Conservation (phyloP, 2,329 filamentous ascomycete genomes). For the Ophiostoma sp. region DNA sequence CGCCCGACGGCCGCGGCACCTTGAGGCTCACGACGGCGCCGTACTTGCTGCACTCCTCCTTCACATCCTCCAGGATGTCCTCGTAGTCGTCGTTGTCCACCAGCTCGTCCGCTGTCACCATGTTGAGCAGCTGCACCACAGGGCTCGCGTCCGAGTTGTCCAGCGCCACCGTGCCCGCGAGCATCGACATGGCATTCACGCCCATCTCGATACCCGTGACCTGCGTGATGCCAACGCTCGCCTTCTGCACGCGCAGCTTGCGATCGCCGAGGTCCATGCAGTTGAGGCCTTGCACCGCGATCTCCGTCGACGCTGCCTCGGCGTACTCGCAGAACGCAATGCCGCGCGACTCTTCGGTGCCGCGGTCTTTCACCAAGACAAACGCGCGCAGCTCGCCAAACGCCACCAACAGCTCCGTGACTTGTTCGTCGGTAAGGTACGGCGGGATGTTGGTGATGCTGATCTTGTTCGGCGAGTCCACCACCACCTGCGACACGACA, state of each 20-base stretch:
- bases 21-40: conserved; percentile 83
- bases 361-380: conserved; percentile 77
- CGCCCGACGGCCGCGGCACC: conserved; percentile 79
- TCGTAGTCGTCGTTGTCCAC: conserved; percentile 85
- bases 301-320: conserved; percentile 69
- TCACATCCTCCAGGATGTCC: conserved; percentile 97
- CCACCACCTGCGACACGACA: conserved; percentile 71
- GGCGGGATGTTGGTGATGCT: conserved; percentile 82
- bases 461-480: conserved; percentile 93
- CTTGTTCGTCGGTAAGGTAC: conserved; percentile 85
- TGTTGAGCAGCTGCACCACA: conserved; percentile 91
- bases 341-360: conserved; percentile 83
- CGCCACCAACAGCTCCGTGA: conserved; percentile 79
- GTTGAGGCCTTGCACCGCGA: conserved; percentile 85
- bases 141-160: conserved; percentile 70
- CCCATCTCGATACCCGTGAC: conserved; percentile 88
- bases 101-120: conserved; percentile 94
- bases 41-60: conserved; percentile 89
- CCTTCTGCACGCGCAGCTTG: conserved; percentile 76
- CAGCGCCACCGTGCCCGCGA: conserved; percentile 78
- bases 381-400: conserved; percentile 95
- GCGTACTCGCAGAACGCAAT: conserved; percentile 95
- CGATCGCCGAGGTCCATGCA: conserved; percentile 89
- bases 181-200: conserved; percentile 95
- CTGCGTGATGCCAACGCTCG: conserved; percentile 91